Base-by-base conservation (phyloP, 768 basidiomycete species). In the Calocera viscosa region DNA sequence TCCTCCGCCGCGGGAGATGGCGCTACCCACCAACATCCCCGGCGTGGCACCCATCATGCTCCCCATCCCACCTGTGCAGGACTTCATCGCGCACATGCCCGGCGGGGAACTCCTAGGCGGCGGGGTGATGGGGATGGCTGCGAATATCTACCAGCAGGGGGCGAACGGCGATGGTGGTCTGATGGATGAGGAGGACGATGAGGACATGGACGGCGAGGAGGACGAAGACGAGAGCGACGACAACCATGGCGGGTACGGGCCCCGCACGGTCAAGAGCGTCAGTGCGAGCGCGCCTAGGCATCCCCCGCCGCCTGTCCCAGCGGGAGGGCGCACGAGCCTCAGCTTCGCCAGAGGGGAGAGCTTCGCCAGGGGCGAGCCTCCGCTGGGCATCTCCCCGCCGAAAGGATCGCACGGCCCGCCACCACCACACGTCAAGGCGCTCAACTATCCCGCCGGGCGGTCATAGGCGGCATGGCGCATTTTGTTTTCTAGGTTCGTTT, bases 191-290 rank as follows among this genome's bases (percentile, higher is more conserved):
- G 53, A 60, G 5, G 53, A 60, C 2, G 53, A 60, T 26, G 53
- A 60, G 30, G 53, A 60, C 14, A 60, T 60, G 53, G 53, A 60
- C 53, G 53, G 53, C 7, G 53, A 60, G 30, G 53, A 60, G 30
- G 53, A 60, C 14, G 53, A 60, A 19, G 53, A 60, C 26, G 53
- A 60, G 53, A 60, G 53, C 53, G 53, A 60, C 53, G 53, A 60
- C 22, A 32, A 60, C 30, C 53, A 60, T 10, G 53, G 53, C 11
- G 53, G 26, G 26, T 60, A 60, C 30, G 53, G 53, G 2, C 53
- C 53, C 2, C 24, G 53, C 11, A 60, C 53, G 2, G 53, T 60
- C 11, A 60, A 60, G 30, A 28, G 14, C 53, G 53, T 60, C 14
- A 60, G 30, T 22, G 53, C 53, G 30, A 60, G 53, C 30, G 30